Evolutionary conservation across 140 eudicot species (phyloP).

Genomic region (Senecio squalidus): DNA sequence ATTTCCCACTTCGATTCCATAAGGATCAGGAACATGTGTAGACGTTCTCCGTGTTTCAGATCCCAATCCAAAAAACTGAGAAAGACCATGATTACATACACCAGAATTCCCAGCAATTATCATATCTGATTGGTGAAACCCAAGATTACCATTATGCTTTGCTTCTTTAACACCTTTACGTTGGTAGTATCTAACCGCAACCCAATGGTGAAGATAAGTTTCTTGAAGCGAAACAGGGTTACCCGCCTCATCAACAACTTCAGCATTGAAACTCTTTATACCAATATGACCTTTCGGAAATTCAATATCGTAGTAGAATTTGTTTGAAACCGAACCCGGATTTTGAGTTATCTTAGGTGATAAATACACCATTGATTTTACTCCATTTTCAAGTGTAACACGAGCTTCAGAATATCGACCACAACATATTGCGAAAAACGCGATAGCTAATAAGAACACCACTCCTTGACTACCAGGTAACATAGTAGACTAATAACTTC

Average conservation of each 20-base stretch:
- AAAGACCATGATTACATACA: slow-evolving; percentile 41
- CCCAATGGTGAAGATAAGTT: slow-evolving; percentile 91
- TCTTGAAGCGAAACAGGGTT: slow-evolving; percentile 68
- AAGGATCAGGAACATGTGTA: slow-evolving; percentile 69
- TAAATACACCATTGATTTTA: slow-evolving; percentile 49
- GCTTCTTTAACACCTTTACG: slow-evolving; percentile 29
- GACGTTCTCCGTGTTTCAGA: slow-evolving; percentile 76
- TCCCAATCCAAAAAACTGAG: slow-evolving; percentile 74
- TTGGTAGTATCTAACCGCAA: slow-evolving; percentile 44
- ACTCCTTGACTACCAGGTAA: slow-evolving; percentile 3
- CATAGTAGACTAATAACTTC: slow-evolving; percentile 25
- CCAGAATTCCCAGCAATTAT: slow-evolving; percentile 48
- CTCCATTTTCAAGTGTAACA: slow-evolving; percentile 26
- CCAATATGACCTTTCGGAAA: slow-evolving; percentile 81
- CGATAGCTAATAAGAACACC: slow-evolving; percentile 13
- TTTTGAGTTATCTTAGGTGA: slow-evolving; percentile 54
- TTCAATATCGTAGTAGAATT: slow-evolving; percentile 47
- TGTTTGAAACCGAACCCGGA: slow-evolving; percentile 66
- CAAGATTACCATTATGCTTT: slow-evolving; percentile 7
- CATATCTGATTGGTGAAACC: slow-evolving; percentile 38
- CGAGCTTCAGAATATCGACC: slow-evolving; percentile 33
- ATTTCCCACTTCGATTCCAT: slow-evolving; percentile 81
- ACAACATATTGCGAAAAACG: slow-evolving; percentile 26
- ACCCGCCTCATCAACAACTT: slow-evolving; percentile 78
- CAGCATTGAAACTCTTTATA: slow-evolving; percentile 68